A percentile compares a stretch with the other conserved stretches of the same genome.
Evolutionary conservation across 805 yeast genomes (phyloP).

Genomic region (Saccharomycopsis fodiens): DNA sequence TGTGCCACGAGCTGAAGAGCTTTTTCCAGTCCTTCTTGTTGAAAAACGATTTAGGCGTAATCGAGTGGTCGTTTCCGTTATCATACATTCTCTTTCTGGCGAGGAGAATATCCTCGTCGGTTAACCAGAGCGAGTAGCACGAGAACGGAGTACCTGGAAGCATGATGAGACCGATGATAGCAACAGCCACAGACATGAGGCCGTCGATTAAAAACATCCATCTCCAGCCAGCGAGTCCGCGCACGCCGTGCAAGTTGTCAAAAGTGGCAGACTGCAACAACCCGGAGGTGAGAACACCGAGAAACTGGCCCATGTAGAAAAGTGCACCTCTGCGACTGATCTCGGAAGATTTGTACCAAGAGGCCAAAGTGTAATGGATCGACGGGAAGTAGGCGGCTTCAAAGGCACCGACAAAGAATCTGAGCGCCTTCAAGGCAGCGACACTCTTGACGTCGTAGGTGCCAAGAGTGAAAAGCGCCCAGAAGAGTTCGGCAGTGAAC

Average conservation of each 20-base stretch:
- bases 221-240: conserved; percentile 59
- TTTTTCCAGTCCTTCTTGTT: conserved; percentile 40
- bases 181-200: conserved; percentile 22
- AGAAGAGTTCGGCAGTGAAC: conserved; percentile 51
- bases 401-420: conserved; percentile 62
- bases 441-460: conserved; percentile 43
- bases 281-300: conserved; percentile 57
- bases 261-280: conserved; percentile 52
- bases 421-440: conserved; percentile 46
- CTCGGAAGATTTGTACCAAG: conserved; percentile 51
- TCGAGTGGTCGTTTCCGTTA: conserved; percentile 24
- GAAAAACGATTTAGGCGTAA: conserved; percentile 29
- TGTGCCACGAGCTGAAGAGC: conserved; percentile 44
- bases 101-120: conserved; percentile 51
- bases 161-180: conserved; percentile 27
- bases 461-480: conserved; percentile 61
- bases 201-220: conserved; percentile 70
- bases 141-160: conserved; percentile 59
- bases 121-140: conserved; percentile 46
- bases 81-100: conserved; percentile 39
- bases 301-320: conserved; percentile 53
- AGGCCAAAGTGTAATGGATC: conserved; percentile 51
- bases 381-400: conserved; percentile 67
- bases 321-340: conserved; percentile 55
- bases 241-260: conserved; percentile 37